These are phyloP conservation scores for Parmelia sp. DNA, from an alignment of 495 filamentous ascomycete genomes.

Conservation along the genomic window DNA sequence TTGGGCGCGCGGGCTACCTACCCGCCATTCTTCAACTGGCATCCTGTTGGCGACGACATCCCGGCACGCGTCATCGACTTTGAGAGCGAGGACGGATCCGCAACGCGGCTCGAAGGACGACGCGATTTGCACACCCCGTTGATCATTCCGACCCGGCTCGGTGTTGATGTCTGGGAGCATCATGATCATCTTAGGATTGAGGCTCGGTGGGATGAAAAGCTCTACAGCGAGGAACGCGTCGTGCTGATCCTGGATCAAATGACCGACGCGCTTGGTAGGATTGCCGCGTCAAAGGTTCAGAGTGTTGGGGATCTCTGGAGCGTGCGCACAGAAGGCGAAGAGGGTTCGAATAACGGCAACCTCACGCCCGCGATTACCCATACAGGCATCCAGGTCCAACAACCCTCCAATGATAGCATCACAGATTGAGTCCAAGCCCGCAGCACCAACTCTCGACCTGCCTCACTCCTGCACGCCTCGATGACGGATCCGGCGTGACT, in stretches of 20 bases:
- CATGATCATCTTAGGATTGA: not conserved
- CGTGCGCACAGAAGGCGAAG: too few relatives aligned
- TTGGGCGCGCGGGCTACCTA: not conserved
- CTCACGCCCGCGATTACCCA: too few relatives aligned
- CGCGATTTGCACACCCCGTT: not conserved
- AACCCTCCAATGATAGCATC: too few relatives aligned
- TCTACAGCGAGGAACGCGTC: not conserved
- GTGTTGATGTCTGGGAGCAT: slow-evolving; percentile 6
- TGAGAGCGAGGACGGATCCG: slow-evolving; percentile 2
- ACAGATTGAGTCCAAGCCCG: too few relatives aligned
- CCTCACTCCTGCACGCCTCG: too few relatives aligned
- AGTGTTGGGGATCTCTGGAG: slow-evolving; percentile 4
- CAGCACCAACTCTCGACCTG: too few relatives aligned
- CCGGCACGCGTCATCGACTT: slow-evolving; percentile 7
- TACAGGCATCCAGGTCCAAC: too few relatives aligned
- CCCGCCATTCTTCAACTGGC: slow-evolving; percentile 1
- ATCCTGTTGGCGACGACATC: not conserved
- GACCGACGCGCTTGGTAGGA: not conserved
- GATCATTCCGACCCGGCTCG: not conserved
- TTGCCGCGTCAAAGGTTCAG: not conserved
- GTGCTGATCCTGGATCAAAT: not conserved
- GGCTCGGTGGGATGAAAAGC: not conserved
- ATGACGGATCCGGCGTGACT: too few relatives aligned
- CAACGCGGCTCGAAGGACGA: slow-evolving; percentile 1
- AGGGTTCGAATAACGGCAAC: too few relatives aligned